Evolutionary conservation across 371 early-diverging fungal genomes (phyloP), one percentile per base, ranked within the genome.

Genomic region (Paramicrosporidium saccamoebae): DNA sequence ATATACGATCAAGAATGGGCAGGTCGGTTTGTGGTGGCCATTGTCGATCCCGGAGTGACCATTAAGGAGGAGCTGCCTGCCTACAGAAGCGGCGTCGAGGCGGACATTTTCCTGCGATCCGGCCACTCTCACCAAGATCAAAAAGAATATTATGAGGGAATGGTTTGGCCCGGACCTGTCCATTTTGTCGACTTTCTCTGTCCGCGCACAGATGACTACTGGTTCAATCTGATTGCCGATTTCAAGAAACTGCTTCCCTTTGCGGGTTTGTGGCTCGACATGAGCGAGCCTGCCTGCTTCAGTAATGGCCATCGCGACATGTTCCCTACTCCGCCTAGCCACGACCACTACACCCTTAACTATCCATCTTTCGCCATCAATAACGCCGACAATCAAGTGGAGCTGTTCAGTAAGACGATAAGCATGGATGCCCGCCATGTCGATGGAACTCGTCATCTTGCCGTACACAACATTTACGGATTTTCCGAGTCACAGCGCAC

Each of bases 121-220:
- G 10, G 26, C 0, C n/a, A n/a, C n/a, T n/a, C n/a, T n/a, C n/a
- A n/a, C n/a, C n/a, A 23, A 13, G 47, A 52, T 16, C 57, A 55
- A 12, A 30, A 33, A 27, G 22, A 42, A 27, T 30, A 30, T 12
- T 20, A 39, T 14, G 28, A 45, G 2, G 66, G 64, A 7, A 39
- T 39, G 32, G 59, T 58, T 20, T 65, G 66, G 66, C 64, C 61
- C 0, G 65, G 66, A 10, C 48, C 44, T 16, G 58, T 63, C 8
- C 41, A 36, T 11, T 65, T 54, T 41, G 51, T 61, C 11, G 66
- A 65, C 36, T 62, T 48, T 42, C 36, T 48, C 30, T 43, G 57
- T 26, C 48, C 56, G 1, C 36, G 48, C 11, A 37, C 45, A 3
- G 33, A 40, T 27, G 24, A 33, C 7, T 67, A 37, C 23, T 52